Evolutionary conservation across 345 rosid species (phyloP), one percentile per base, ranked within the genome.

Genomic region (Populus pruinosa): DNA sequence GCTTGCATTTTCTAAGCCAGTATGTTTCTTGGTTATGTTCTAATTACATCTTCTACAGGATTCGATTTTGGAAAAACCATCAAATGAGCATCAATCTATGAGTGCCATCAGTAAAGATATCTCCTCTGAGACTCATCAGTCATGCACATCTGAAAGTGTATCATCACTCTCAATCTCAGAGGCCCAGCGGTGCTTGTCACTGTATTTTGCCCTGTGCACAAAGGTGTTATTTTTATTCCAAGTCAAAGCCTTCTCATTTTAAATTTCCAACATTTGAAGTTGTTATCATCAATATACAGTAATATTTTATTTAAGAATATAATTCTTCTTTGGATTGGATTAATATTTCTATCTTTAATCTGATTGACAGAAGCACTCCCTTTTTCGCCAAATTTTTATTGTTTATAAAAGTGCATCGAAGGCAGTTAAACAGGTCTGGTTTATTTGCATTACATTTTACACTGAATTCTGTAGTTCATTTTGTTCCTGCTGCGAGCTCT

Each of bases 131-230:
- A 77, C 81, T 69, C 82, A 75, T 49, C 92, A 81, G 55, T 78
- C 88, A 69, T 68, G 70, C 77, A 74, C 87, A 41, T 79, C 82
- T 56, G 80, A 85, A 71, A 87, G 79, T 17, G 13, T 71, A 33
- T 81, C 92, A 80, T 80, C 87, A 72, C 75, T 81, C 80, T 88
- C 90, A 66, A 66, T 86, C 27, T 35, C 87, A 59, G 97, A 90
- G 84, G 98, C 96, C 47, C 97, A 93, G 86, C 92, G 88, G 76
- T 89, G 92, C 90, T 80, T 92, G 92, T 90, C 99, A 76, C 90
- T 96, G 74, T 93, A 90, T 85, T 96, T 93, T 90, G 98, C 98
- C 55, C 88, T 96, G 56, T 96, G 99, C 85, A 96, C 99, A 76
- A 96, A 96, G 98, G 99, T 96, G 77, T 70, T 79, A 27, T 67